phyloP scores from a whole-genome alignment of 139 green algal genomes.

The Zygnema cylindricum region DNA sequence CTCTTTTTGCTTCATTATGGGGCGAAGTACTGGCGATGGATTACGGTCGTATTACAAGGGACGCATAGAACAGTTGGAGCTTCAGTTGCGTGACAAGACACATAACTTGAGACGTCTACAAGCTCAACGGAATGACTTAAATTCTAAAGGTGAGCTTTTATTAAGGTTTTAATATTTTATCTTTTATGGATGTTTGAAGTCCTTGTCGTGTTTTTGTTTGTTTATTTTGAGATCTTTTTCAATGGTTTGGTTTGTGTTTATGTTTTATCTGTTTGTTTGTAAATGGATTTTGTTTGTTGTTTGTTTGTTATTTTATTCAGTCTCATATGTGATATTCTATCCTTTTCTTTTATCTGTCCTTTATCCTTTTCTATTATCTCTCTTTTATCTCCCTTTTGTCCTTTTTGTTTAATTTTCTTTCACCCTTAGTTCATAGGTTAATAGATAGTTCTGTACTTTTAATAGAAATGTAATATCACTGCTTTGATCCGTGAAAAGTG shows the following conservation, averaged over 20 bases:
- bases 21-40: constrained; percentile 33
- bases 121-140: constrained; percentile 97
- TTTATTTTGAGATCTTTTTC: not conserved
- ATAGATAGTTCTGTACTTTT: too few relatives aligned
- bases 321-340: too few relatives aligned
- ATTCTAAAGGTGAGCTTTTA: constrained; percentile 83
- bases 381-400: too few relatives aligned
- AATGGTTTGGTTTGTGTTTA: not conserved
- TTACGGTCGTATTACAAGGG: constrained; percentile 77
- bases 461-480: too few relatives aligned
- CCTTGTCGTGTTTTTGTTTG: not conserved
- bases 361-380: too few relatives aligned
- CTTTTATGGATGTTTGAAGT: not conserved
- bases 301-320: not conserved
- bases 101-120: constrained; percentile 95
- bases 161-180: too few relatives aligned
- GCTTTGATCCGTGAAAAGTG: too few relatives aligned
- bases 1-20: too few relatives aligned
- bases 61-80: constrained; percentile 96
- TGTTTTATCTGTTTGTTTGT: not conserved
- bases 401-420: too few relatives aligned
- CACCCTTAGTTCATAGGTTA: too few relatives aligned
- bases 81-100: constrained; percentile 86
- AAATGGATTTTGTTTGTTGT: not conserved
- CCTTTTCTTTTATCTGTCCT: too few relatives aligned